Evolutionary conservation across 108 stramenopile species (phyloP), one percentile per base, ranked within the genome.

Genomic region (Epipyxis sp.): DNA sequence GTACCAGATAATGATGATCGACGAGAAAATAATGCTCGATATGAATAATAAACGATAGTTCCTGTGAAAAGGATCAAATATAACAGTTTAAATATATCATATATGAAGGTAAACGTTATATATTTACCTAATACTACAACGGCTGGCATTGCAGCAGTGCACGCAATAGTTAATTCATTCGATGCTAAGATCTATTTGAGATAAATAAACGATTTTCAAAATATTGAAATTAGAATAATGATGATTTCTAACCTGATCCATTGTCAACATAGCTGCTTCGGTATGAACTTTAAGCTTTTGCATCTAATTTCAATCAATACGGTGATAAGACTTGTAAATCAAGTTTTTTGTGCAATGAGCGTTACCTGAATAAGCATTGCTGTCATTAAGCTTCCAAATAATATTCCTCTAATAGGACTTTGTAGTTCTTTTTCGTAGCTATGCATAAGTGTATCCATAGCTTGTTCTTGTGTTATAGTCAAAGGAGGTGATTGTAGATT

Each of bases 171-270:
- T 42, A 74, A 37, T 32, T 74, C 71, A 37, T 74, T 74, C 3
- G 71, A 74, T 29, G 46, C 71, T 37, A 74, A 74, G 50, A 74
- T 46, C 37, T n/a, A n/a, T n/a, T n/a, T n/a, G 25, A 57, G 25
- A 57, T 57, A n/a, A n/a, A n/a, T n/a, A 57, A 57, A 57, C n/a
- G 54, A n/a, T n/a, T 57, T n/a, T 57, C 25, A n/a, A n/a, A 57
- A n/a, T 57, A 57, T n/a, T n/a, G 54, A n/a, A 57, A 57, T n/a
- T 57, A n/a, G 54, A n/a, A 57, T 57, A n/a, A n/a, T 57, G n/a
- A 57, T 57, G n/a, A 57, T n/a, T n/a, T n/a, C n/a, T n/a, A n/a
- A n/a, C n/a, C 65, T 74, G 44, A 42, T 74, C 71, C 71, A 74
- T 74, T 37, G 6, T 74, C 50, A 74, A 42, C 71, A 74, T 74